Evolutionary conservation across 2,329 filamentous ascomycete species (phyloP).

Genomic region (Moelleriella libera): DNA sequence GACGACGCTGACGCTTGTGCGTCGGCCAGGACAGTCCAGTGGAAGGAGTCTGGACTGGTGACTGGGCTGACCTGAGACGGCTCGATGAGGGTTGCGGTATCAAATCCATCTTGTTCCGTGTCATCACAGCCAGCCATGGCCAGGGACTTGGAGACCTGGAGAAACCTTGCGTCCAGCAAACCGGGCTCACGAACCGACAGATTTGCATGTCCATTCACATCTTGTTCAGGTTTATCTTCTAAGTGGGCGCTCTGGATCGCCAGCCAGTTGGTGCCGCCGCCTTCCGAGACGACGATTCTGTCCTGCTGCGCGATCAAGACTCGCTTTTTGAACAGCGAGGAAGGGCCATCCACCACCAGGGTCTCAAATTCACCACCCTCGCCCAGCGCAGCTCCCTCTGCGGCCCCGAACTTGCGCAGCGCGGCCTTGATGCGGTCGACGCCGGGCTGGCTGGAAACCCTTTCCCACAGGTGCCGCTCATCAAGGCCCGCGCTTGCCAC

Average conservation of each 20-base stretch:
- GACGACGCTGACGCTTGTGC: slow-evolving; percentile 9
- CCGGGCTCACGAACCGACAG: slow-evolving; percentile 39
- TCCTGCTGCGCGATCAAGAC: slow-evolving; percentile 47
- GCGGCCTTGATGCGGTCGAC: slow-evolving; percentile 33
- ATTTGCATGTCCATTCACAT: slow-evolving; percentile 5
- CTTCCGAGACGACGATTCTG: slow-evolving; percentile 43
- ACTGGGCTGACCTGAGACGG: not conserved
- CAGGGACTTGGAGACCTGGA: slow-evolving; percentile 21
- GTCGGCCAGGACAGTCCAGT: slow-evolving; percentile 25
- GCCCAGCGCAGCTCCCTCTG: slow-evolving; percentile 61
- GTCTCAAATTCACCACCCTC: slow-evolving; percentile 97
- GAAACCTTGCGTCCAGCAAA: slow-evolving; percentile 52
- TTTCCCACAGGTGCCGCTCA: slow-evolving; percentile 64
- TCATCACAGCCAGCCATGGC: not conserved
- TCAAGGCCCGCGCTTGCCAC: slow-evolving; percentile 84
- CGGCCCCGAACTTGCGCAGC: slow-evolving; percentile 52
- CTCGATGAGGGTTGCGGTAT: not conserved
- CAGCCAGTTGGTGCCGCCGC: slow-evolving; percentile 66
- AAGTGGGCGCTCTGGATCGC: slow-evolving; percentile 44
- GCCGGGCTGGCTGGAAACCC: slow-evolving; percentile 48
- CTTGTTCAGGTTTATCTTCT: slow-evolving; percentile 21
- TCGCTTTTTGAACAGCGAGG: slow-evolving; percentile 53
- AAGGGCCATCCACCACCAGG: slow-evolving; percentile 69
- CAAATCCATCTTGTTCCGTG: no score
- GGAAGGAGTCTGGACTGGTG: slow-evolving; percentile 11